phyloP scores from a whole-genome alignment of 192 early-diverging fungal genomes.

The Gamsiella multidivaricata region DNA sequence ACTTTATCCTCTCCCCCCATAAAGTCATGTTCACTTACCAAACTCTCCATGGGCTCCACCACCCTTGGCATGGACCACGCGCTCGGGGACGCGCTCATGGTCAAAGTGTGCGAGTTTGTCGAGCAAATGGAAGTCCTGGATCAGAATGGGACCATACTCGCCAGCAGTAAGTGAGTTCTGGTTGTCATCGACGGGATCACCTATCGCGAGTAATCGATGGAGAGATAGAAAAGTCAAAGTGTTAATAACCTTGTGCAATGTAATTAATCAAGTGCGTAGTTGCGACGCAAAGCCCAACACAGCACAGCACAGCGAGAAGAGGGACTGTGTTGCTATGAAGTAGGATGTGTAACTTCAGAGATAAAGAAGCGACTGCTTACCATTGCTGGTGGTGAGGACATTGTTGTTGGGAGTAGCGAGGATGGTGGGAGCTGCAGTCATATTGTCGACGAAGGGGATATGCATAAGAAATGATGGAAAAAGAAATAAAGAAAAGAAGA shows the following conservation, averaged over 20 bases:
- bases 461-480: background rate
- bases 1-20: background rate
- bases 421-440: slow-evolving; percentile 33
- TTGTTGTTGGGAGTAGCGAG: slow-evolving; percentile 43
- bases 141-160: slow-evolving; percentile 68
- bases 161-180: slow-evolving; percentile 79
- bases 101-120: slow-evolving; percentile 86
- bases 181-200: slow-evolving; percentile 82
- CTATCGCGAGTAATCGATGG: slow-evolving; percentile 12
- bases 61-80: slow-evolving; percentile 86
- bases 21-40: slow-evolving; percentile 19
- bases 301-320: background rate
- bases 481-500: slow-evolving; percentile 5
- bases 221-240: background rate
- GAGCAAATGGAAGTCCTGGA: slow-evolving; percentile 82
- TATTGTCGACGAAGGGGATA: slow-evolving; percentile 7
- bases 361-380: slow-evolving; percentile 8
- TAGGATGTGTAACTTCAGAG: no score
- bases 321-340: no score
- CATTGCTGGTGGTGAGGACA: slow-evolving; percentile 52
- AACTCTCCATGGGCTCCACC: slow-evolving; percentile 84
- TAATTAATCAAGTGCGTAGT: background rate
- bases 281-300: background rate
- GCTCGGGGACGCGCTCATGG: slow-evolving; percentile 81
- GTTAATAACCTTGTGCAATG: background rate